Base-by-base conservation (phyloP, 2,329 filamentous ascomycete species). In the Paraphoma chrysanthemicola region DNA sequence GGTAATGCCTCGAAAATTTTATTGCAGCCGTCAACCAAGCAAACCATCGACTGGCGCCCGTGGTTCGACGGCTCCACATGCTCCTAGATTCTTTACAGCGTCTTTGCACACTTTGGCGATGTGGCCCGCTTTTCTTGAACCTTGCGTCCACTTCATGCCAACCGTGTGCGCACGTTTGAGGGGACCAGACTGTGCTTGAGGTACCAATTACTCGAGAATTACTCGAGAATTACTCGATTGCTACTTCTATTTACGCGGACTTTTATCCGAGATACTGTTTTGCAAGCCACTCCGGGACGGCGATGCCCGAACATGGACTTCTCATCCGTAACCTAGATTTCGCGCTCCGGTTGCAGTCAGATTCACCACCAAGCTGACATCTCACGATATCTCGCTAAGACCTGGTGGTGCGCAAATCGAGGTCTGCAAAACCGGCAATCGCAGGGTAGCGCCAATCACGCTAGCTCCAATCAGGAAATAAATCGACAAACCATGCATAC, bases 1-100 rank as follows among this genome's bases (percentile, higher is more conserved):
- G 60, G 68, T 71, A 71, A 72, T 62, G 64, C 65, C 54, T 41
- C 49, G 57, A 68, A 71, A 70, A 66, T 62, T 72, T 68, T 64
- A 44, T 59, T 51, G 42, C 46, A 44, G 41, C 53, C 52, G 50
- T 63, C 48, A 45, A 57, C 62, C 65, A 66, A 67, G 54, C 53
- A 61, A 48, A 59, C 42, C 50, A 46, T 30, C 44, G 45, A 54
- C 43, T 62, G 47, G 53, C 31, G 52, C 59, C 62, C 60, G 59
- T 67, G 62, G 59, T 53, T 59, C 63, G 60, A 68, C 60, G 60
- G 54, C 67, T 62, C 66, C 69, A 66, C 64, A 56, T 54, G 63
- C 58, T 64, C 58, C 63, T 60, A 62, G 57, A 53, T 56, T 51
- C 54, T 57, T 61, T 60, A 51, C 62, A 65, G 58, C 53, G 57